Conservation (phyloP, 2,329 filamentous ascomycete genomes). For the Aspergillus glaucus region DNA sequence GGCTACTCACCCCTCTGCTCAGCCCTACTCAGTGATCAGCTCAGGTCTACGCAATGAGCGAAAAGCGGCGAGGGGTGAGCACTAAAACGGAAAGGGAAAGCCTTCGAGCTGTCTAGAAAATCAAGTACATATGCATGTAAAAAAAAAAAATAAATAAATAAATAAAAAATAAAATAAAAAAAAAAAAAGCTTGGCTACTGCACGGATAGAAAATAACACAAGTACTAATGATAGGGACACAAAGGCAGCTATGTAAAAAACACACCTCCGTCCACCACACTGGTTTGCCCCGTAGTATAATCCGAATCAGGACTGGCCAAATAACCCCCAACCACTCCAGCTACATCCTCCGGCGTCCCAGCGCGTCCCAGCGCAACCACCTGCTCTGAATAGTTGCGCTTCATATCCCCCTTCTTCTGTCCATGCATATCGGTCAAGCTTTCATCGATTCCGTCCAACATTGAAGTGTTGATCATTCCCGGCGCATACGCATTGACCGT, state of each 20-base stretch:
- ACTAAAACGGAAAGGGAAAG: no score
- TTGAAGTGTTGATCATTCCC: constrained; percentile 59
- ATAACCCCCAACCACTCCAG: constrained; percentile 57
- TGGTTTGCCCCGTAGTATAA: constrained; percentile 61
- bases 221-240: no score
- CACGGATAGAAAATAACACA: no score
- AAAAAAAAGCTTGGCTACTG: no score
- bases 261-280: constrained; percentile 58
- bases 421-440: constrained; percentile 50
- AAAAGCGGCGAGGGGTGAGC: no score
- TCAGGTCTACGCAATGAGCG: no score
- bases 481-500: constrained; percentile 63
- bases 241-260: constrained; percentile 28
- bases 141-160: no score
- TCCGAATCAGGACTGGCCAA: constrained; percentile 54
- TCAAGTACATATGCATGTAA: no score
- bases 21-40: no score
- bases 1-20: no score
- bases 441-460: constrained; percentile 65
- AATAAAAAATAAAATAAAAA: no score
- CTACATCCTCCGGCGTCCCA: constrained; percentile 58
- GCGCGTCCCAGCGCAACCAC: constrained; percentile 53
- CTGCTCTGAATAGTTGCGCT: constrained; percentile 50
- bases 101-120: no score
- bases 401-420: constrained; percentile 47